Evolutionary conservation across 345 rosid genomes (phyloP).

Genomic region (Rhodamnia argentea): DNA sequence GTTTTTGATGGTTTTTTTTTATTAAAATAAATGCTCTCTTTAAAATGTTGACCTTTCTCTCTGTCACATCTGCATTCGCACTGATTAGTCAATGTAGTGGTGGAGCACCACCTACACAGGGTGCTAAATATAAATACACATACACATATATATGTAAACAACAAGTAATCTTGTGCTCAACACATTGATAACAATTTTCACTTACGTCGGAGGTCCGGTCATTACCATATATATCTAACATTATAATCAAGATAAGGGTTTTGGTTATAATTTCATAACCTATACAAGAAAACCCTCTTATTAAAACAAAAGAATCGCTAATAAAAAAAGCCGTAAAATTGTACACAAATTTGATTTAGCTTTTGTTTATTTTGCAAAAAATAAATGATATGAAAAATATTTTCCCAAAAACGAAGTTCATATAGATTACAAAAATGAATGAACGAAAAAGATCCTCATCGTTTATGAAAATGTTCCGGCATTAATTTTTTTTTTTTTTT

Average conservation of each 20-base stretch:
- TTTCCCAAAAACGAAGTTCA: background rate
- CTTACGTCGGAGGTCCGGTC: background rate
- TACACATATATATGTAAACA: no score
- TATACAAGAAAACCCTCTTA: background rate
- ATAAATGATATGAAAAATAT: background rate
- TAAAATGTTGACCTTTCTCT: background rate
- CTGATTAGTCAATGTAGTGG: background rate
- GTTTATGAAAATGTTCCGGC: accelerated
- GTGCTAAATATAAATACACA: background rate
- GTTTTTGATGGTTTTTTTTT: no score
- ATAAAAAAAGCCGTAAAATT: background rate
- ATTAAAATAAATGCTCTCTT: no score
- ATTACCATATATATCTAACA: accelerated
- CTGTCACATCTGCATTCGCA: background rate
- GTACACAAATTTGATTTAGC: background rate
- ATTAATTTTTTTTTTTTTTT: no score
- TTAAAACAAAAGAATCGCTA: background rate
- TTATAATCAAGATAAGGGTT: background rate
- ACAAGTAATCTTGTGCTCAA: no score
- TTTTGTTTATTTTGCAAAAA: background rate
- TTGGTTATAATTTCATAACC: background rate
- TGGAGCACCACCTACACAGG: background rate
- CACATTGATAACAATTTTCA: background rate
- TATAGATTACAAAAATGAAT: background rate
- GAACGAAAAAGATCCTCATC: accelerated